A percentile compares a stretch with the other conserved stretches of the same genome.
phyloP scores from a whole-genome alignment of 106 monocot genomes.

The Dendrobium chrysotoxum region DNA sequence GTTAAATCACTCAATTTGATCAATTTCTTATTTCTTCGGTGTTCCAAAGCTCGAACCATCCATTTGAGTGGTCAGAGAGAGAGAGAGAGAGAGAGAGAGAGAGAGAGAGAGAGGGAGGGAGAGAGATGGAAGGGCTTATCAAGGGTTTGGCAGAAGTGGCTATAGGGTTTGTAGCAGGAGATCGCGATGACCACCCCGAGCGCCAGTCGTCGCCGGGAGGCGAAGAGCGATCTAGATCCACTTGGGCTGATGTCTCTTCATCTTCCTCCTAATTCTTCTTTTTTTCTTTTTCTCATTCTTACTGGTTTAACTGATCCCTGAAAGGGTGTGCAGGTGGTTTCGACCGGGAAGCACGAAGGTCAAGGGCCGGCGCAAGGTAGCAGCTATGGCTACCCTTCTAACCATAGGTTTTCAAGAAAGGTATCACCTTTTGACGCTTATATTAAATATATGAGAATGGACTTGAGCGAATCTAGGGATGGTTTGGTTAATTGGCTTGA shows the following conservation, averaged over 20 bases:
- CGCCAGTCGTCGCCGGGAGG: conserved; percentile 2
- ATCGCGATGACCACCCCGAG: conserved; percentile 14
- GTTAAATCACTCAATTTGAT: too few species aligned
- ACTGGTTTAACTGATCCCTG: background rate
- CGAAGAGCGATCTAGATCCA: conserved; percentile 39
- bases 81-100: too few species aligned
- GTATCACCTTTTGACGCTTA: background rate
- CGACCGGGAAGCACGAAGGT: conserved; percentile 19
- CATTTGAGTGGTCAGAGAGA: background rate
- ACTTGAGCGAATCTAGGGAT: background rate
- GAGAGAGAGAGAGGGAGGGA: background rate
- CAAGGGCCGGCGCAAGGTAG: conserved; percentile 11
- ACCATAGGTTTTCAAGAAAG: conserved; percentile 7
- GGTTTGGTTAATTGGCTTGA: background rate
- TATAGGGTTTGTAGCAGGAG: conserved; percentile 33
- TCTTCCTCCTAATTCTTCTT: background rate
- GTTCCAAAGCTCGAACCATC: background rate
- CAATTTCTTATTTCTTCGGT: background rate
- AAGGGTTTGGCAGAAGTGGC: conserved; percentile 65
- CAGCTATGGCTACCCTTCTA: conserved; percentile 8
- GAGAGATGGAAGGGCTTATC: conserved; percentile 60
- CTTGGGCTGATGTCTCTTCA: conserved; percentile 64
- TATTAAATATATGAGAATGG: background rate
- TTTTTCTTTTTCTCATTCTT: background rate
- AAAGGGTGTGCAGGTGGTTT: conserved; percentile 25